Base-by-base conservation (phyloP, 768 basidiomycete genomes). In the Amanita polypyramis region DNA sequence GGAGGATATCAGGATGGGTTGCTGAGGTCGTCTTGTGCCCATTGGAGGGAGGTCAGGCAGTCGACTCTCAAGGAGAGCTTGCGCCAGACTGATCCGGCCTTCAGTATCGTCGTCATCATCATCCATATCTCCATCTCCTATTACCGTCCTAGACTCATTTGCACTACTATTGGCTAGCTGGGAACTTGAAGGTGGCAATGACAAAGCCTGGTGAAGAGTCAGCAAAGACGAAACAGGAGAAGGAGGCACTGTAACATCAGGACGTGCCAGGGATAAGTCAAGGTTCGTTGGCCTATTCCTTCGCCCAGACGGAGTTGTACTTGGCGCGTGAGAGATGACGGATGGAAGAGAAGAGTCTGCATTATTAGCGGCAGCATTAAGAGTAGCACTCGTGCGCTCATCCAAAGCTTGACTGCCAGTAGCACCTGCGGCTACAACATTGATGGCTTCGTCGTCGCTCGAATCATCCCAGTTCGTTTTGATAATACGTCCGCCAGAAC, bases 381-480 rank as follows among this genome's bases (percentile, higher is more conserved):
- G 62, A 2, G 69, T 69, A 9, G 76, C 70, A 58, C 88, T 90
- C 0, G 88, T 92, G 21, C 88, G 77, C 62, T 92, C 88, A 56
- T 92, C 88, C 43, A 91, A 60, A 11, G 82, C 80, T 58, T 83
- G 84, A 55, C 85, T 83, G 6, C 89, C 88, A 51, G 85, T 86
- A 11, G 85, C 72, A 9, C 80, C 88, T 14, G 89, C 87, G 0
- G 89, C 84, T 27, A 90, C 76, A 35, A 86, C 66, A 56, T 88
- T 79, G 46, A 92, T 87, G 11, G 87, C 89, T 61, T 92, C 89
- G 47, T 92, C 89, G 52, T 92, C 89, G 55, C 87, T 90, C 4
- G 76, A 79, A 60, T 87, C 79, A 47, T 76, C 69, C 89, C 91
- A 88, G 56, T 93, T 74, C 48, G 60, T 68, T 58, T 82, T 82